A percentile compares a stretch with the other conserved stretches of the same genome.
These are phyloP conservation scores for Decorospora gaudefroyi DNA, from an alignment of 2,329 filamentous ascomycete species.

Conservation along the genomic window DNA sequence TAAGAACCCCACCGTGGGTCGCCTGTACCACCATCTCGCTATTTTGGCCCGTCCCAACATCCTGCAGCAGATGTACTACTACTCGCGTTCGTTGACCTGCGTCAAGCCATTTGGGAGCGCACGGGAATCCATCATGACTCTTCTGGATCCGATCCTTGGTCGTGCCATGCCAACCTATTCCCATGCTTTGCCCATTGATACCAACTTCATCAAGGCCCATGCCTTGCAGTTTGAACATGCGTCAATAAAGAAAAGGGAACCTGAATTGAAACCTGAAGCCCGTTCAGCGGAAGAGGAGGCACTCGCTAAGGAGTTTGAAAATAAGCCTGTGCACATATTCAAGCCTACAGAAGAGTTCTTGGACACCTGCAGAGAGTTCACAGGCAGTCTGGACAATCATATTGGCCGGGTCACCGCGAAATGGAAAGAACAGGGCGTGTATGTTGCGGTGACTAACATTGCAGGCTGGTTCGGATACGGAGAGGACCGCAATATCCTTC, in stretches of 20 bases:
- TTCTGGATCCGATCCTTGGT: slow-evolving; percentile 62
- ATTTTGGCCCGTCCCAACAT: slow-evolving; percentile 73
- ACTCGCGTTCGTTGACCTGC: slow-evolving; percentile 71
- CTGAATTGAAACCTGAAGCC: too few relatives aligned
- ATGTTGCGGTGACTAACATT: slow-evolving; percentile 62
- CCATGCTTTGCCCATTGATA: slow-evolving; percentile 56
- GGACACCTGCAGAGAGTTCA: slow-evolving; percentile 55
- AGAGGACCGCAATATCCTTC: slow-evolving; percentile 49
- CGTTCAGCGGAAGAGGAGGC: too few relatives aligned
- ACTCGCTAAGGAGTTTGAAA: too few relatives aligned
- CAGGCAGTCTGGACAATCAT: slow-evolving; percentile 59
- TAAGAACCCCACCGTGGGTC: slow-evolving; percentile 71
- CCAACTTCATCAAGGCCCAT: slow-evolving; percentile 66
- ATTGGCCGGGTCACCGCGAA: slow-evolving; percentile 58
- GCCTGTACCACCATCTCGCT: slow-evolving; percentile 86
- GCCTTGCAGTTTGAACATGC: slow-evolving; percentile 65
- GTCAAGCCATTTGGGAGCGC: slow-evolving; percentile 69
- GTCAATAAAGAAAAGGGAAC: slow-evolving; percentile 30
- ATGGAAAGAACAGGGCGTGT: slow-evolving; percentile 63
- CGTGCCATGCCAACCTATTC: slow-evolving; percentile 35
- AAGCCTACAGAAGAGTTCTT: slow-evolving; percentile 52
- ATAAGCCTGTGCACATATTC: too few relatives aligned
- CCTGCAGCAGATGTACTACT: slow-evolving; percentile 73
- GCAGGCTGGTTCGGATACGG: slow-evolving; percentile 61
- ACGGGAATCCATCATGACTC: slow-evolving; percentile 69